A percentile compares a stretch with the other conserved stretches of the same genome.
phyloP scores from a whole-genome alignment of 441 rosid species.

The Biscutella laevigata region DNA sequence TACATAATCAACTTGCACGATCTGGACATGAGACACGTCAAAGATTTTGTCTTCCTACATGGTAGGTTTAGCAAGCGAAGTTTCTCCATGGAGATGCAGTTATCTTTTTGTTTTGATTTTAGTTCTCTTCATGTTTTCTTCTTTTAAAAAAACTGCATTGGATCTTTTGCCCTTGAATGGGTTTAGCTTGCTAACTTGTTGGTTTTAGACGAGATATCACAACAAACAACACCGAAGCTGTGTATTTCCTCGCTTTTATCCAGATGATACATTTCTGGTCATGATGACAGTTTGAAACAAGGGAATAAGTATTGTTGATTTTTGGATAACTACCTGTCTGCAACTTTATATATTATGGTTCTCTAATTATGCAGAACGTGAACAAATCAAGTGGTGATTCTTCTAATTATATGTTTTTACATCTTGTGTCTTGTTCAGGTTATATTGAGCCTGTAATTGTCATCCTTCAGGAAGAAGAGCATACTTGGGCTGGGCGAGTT shows the following conservation, averaged over 20 bases:
- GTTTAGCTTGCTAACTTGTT: slow-evolving; percentile 1
- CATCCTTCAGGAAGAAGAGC: slow-evolving; percentile 93
- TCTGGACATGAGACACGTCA: slow-evolving; percentile 81
- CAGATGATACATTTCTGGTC: neutral
- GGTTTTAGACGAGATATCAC: neutral
- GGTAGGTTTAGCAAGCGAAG: slow-evolving; percentile 45
- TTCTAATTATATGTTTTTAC: slow-evolving; percentile 12
- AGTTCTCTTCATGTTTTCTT: neutral
- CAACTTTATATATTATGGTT: slow-evolving; percentile 1
- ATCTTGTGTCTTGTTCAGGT: slow-evolving; percentile 40
- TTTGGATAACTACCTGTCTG: slow-evolving; percentile 1
- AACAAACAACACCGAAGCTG: neutral
- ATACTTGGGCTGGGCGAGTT: slow-evolving; percentile 94
- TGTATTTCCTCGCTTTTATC: neutral
- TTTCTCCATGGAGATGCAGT: slow-evolving; percentile 16
- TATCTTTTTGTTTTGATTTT: neutral
- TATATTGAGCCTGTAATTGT: slow-evolving; percentile 98
- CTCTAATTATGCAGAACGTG: slow-evolving; percentile 6
- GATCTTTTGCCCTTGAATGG: neutral
- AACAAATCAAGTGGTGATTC: slow-evolving; percentile 2
- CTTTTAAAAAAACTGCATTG: neutral
- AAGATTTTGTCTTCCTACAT: slow-evolving; percentile 87
- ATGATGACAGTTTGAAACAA: slow-evolving; percentile 6
- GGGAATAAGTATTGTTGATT: neutral
- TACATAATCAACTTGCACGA: slow-evolving; percentile 78